Evolutionary conservation across 179 eudicot species (phyloP).

Genomic region (Nepenthes alata): DNA sequence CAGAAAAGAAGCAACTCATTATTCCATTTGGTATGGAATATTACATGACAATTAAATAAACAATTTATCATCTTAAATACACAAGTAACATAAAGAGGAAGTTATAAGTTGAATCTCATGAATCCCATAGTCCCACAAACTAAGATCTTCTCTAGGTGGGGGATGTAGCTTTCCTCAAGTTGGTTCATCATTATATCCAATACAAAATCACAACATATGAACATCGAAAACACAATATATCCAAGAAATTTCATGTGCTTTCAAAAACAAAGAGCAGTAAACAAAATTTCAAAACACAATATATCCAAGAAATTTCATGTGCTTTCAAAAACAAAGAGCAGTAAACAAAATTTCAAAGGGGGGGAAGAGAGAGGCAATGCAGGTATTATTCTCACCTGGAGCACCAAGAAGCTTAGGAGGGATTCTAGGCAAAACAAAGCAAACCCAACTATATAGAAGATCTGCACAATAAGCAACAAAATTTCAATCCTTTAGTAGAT

Average conservation of each 20-base stretch:
- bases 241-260: too few species aligned
- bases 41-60: too few species aligned
- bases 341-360: too few species aligned
- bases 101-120: background rate
- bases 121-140: background rate
- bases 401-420: constrained; percentile 93
- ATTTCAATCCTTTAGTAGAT: too few species aligned
- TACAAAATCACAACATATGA: background rate
- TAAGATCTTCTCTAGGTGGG: too few species aligned
- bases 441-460: constrained; percentile 84
- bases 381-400: constrained; percentile 55
- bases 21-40: too few species aligned
- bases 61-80: background rate
- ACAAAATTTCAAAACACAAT: background rate
- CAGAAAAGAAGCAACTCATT: too few species aligned
- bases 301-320: too few species aligned
- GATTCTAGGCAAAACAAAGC: constrained; percentile 80
- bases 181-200: too few species aligned
- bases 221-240: background rate
- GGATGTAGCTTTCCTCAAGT: too few species aligned
- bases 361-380: background rate
- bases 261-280: too few species aligned
- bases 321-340: too few species aligned
- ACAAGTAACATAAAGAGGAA: background rate
- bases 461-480: constrained; percentile 26